Evolutionary conservation across 805 yeast genomes (phyloP), one percentile per base, ranked within the genome.

Genomic region (Candida suzukii): DNA sequence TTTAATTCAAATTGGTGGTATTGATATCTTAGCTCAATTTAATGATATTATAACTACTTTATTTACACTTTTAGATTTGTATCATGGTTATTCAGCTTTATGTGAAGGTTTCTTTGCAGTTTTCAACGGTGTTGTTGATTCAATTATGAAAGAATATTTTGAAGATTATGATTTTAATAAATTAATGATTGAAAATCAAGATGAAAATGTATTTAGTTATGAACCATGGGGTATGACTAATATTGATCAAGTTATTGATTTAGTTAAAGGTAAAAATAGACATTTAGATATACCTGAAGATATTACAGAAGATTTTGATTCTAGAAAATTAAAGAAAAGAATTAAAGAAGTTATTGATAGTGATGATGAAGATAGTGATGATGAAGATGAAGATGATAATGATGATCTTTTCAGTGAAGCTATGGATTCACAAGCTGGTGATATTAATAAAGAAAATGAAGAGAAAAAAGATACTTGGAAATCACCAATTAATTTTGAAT

Each of bases 1-100:
- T 3, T 62, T 91, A 36, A 69, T 87, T 24, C 76, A 72, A 48
- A 67, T 88, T 21, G 80, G 90, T 0, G 96, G 96, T 0, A 64
- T 73, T 10, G 66, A 73, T 25, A 65, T 88, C 20, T 64, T 88
- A 13, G 68, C 71, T 26, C 86, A 78, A 44, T 68, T 91, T 40
- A 75, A 70, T 39, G 98, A 91, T 57, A 65, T 91, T 17, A 40
- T 45, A 11, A 74, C 78, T 37, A 77, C 88, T 3, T 71, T 88
- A 46, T 88, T 91, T 57, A 76, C 80, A 17, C 63, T 90, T 28
- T 67, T 91, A 38, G 98, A 91, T 61, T 68, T 79, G 40, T 91
- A 83, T 53, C 96, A 90, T 61, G 95, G 91, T 0, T 91, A 91
- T 57, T 65, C 79, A 2, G 66, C 70, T 14, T 63, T 93, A 16